Evolutionary conservation across 345 rosid species (phyloP), one percentile per base, ranked within the genome.

Genomic region (Acer negundo): DNA sequence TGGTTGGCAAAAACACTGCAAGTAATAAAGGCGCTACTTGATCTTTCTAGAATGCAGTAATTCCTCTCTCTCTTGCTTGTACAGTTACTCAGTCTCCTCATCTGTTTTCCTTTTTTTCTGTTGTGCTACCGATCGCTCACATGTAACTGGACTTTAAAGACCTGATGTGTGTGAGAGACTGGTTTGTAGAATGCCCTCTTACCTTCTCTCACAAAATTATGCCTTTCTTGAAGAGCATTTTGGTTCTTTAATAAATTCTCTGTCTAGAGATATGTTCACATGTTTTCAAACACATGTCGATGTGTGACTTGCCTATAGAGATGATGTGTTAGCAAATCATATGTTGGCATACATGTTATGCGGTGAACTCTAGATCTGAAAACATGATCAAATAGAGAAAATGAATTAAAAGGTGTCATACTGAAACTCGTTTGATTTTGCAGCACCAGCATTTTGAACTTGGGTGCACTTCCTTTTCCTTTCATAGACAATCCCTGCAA

Each of bases 351-450:
- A 58, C 62, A 1, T 58, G 62, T 58, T 58, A 58, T 58, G 62
- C 6, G 20, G 62, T 58, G 24, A 58, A 20, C 62, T 58, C 24
- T 58, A 58, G 23, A 58, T 20, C 62, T 58, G 11, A 58, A 20
- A 58, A 58, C 16, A 74, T 62, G 47, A 19, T 53, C 69, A 17
- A n/a, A 20, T 66, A 51, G 22, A 72, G 31, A 75, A 22, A 31
- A 44, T 65, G 63, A 75, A 19, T 24, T 47, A 62, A 74, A 26
- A 51, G 35, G 8, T 12, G 15, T n/a, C 23, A 44, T 7, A 38
- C 56, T 23, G 6, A 17, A 6, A 64, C 12, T 51, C 38, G 4
- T 49, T 19, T 12, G 49, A 51, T 51, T 65, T 74, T 47, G 61
- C 20, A 10, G 11, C 26, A 26, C 51, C 19, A 24, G 17, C 47